Conservation (phyloP, 2,329 filamentous ascomycete species). For the Microcyclospora tardicrescens region DNA sequence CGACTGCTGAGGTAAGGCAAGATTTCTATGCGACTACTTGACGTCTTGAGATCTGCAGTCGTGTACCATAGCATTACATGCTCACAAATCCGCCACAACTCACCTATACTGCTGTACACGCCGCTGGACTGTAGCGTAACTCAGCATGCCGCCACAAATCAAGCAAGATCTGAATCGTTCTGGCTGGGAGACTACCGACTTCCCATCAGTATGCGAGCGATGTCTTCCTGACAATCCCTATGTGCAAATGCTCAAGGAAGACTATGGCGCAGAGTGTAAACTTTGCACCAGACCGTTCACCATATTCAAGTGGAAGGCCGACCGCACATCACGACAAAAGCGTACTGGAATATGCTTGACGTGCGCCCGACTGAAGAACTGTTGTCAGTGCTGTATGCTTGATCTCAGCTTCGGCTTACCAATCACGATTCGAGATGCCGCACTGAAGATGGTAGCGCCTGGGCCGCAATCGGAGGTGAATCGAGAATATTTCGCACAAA, state of each 20-base stretch:
- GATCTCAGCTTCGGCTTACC: slow-evolving; percentile 92
- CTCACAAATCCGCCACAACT: background rate
- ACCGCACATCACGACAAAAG: slow-evolving; percentile 82
- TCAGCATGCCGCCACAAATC: slow-evolving; percentile 71
- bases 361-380: slow-evolving; percentile 94
- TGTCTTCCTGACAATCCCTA: slow-evolving; percentile 95
- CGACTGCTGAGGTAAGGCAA: too few species aligned
- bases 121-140: background rate
- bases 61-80: background rate
- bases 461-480: slow-evolving; percentile 89
- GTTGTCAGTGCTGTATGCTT: slow-evolving; percentile 97
- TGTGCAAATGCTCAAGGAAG: slow-evolving; percentile 97
- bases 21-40: background rate
- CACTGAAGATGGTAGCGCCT: slow-evolving; percentile 92
- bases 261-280: slow-evolving; percentile 61
- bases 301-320: slow-evolving; percentile 86
- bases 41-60: background rate
- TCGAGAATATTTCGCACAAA: slow-evolving; percentile 93
- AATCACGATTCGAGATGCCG: slow-evolving; percentile 88
- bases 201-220: slow-evolving; percentile 78
- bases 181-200: slow-evolving; percentile 79
- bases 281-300: slow-evolving; percentile 90
- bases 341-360: slow-evolving; percentile 92
- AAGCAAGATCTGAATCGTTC: slow-evolving; percentile 92
- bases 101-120: background rate